Conservation (phyloP, 305 asterid species). For the Fraxinus platypoda region DNA sequence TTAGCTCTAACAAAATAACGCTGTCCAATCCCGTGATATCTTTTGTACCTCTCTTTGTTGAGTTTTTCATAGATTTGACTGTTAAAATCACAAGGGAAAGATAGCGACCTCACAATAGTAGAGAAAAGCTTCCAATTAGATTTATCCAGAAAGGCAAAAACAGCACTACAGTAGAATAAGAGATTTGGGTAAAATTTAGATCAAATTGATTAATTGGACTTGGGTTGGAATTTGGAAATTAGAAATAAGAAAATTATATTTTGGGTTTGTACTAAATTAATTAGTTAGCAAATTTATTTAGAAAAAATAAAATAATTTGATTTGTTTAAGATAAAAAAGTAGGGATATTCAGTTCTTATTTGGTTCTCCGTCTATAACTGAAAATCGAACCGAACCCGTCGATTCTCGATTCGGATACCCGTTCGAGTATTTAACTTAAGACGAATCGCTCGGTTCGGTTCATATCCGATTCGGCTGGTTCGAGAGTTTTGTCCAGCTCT, state of each 20-base stretch:
- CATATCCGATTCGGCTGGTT: too few species aligned
- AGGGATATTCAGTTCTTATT: neutral
- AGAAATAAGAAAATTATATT: too few species aligned
- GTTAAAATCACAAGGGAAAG: neutral
- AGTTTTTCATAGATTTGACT: too few species aligned
- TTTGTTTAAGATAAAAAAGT: too few species aligned
- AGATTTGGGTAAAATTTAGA: too few species aligned
- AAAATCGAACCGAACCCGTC: neutral
- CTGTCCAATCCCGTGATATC: neutral
- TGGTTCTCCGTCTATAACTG: neutral
- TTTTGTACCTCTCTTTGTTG: neutral
- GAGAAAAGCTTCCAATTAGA: neutral
- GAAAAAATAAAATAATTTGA: too few species aligned
- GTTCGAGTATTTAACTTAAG: neutral
- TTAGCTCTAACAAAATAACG: neutral
- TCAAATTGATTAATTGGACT: neutral
- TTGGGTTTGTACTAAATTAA: too few species aligned
- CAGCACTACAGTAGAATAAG: neutral
- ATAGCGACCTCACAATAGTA: neutral
- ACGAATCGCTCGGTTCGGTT: too few species aligned
- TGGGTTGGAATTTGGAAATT: neutral
- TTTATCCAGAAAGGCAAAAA: neutral
- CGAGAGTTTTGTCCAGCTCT: neutral
- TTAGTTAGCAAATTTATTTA: too few species aligned
- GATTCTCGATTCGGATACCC: neutral